Evolutionary conservation across 2,329 filamentous ascomycete genomes (phyloP), one percentile per base, ranked within the genome.

Genomic region (Aspergillus persii): DNA sequence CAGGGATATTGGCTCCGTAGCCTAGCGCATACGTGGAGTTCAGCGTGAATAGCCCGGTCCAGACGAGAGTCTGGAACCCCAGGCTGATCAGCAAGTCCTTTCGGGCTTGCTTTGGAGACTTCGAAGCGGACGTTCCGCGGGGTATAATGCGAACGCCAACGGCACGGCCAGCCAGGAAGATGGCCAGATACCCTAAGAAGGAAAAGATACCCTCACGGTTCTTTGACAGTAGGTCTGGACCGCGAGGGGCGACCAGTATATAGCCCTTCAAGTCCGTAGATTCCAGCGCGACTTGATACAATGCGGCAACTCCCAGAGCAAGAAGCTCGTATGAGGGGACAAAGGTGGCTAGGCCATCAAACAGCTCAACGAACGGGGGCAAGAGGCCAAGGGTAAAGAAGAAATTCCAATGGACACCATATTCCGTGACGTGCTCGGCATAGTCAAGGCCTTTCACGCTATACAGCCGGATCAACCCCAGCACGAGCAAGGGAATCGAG

Each of bases 341-440:
- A 57, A 89, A 70, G 15, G 83, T 80, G 59, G 94, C 84, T 0
- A 88, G 79, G 0, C 89, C 84, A 72, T 96, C 91, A 61, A 94
- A 91, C 0, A 95, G 74, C 30, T 94, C 92, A 54, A 96, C 87
- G 69, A 96, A 96, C 0, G 93, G 93, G 0, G 94, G 92, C 27
- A 99, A 79, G 51, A 97, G 84, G 5, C 88, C 93, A 8, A 99
- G 82, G 0, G 95, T 99, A 77, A 98, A 98, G 83, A 99, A 99
- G 76, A 99, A 99, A 76, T 99, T 99, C 95, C 95, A 99, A 76
- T 99, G 95, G 8, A 99, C 91, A 48, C 95, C 95, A 71, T 99
- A 99, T 73, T 99, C 95, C 12, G 91, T 92, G 59, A 97, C 92
- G 79, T 99, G 95, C 74, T 99, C 95, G 3, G 93, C 93, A 72